These are phyloP conservation scores for Nicotiana tabacum DNA, from an alignment of 257 asterid genomes.

Conservation along the genomic window DNA sequence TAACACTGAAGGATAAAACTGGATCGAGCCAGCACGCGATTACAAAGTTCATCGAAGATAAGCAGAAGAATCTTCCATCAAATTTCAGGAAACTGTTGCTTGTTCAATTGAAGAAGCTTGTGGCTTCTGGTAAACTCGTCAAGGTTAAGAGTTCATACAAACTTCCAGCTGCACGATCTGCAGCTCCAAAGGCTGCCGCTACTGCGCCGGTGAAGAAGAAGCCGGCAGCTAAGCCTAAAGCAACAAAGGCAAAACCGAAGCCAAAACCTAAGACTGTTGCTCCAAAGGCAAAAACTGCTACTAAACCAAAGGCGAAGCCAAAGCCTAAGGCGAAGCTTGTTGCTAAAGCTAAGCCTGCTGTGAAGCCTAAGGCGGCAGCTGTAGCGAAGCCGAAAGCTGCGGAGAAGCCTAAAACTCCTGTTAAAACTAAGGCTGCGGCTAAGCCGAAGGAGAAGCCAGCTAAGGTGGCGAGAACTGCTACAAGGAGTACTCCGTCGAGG, in stretches of 20 bases:
- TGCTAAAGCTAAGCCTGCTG: conserved; percentile 20
- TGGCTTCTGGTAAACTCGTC: conserved; percentile 53
- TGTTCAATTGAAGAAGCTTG: conserved; percentile 67
- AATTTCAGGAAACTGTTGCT: conserved; percentile 69
- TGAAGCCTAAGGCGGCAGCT: conserved; percentile 27
- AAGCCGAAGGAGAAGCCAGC: conserved; percentile 21
- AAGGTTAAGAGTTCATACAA: conserved; percentile 71
- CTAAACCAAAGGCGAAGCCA: not conserved
- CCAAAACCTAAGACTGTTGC: not conserved
- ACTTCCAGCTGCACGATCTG: conserved; percentile 26
- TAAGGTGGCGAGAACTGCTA: conserved; percentile 12
- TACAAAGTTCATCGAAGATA: conserved; percentile 58
- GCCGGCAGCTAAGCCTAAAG: conserved; percentile 11
- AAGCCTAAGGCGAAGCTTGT: conserved; percentile 23
- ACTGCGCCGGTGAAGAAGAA: conserved; percentile 17
- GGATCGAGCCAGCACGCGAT: conserved; percentile 90
- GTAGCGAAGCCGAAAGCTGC: conserved; percentile 53
- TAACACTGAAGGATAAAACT: conserved; percentile 54
- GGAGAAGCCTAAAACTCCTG: conserved; percentile 28
- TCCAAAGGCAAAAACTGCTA: not conserved
- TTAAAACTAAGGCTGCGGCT: conserved; percentile 38
- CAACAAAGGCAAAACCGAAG: conserved; percentile 17
- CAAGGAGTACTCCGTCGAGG: conserved; percentile 8
- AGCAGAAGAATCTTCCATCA: conserved; percentile 60
- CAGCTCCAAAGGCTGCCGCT: conserved; percentile 21